Evolutionary conservation across 768 basidiomycete species (phyloP).

Genomic region (Brasilioporus rufonigricans): DNA sequence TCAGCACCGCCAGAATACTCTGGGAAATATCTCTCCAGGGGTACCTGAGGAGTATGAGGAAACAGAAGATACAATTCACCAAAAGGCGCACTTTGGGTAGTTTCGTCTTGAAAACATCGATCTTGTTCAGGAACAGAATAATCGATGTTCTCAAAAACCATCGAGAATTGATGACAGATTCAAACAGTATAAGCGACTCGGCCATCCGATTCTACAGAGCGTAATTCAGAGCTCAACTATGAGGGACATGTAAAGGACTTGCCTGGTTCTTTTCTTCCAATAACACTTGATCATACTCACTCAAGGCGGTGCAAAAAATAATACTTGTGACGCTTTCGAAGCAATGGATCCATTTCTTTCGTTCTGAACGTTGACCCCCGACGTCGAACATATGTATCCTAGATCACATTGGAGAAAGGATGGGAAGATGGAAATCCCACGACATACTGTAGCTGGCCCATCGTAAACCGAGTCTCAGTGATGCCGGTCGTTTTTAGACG

Average conservation of each 20-base stretch:
- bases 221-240: not conserved
- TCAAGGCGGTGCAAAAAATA: conserved; percentile 74
- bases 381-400: conserved; percentile 76
- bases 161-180: conserved; percentile 74
- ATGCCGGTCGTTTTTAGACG: conserved; percentile 89
- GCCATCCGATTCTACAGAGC: conserved; percentile 63
- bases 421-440: fast-evolving
- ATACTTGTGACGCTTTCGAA: conserved; percentile 80
- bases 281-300: conserved; percentile 73
- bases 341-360: conserved; percentile 82
- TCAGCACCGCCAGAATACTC: too few relatives aligned
- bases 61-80: fast-evolving
- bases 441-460: conserved; percentile 62
- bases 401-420: not conserved
- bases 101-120: conserved; percentile 76
- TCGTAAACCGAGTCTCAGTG: conserved; percentile 78
- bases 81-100: conserved; percentile 44
- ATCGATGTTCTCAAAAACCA: conserved; percentile 71
- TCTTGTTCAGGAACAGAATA: conserved; percentile 70
- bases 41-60: conserved; percentile 43
- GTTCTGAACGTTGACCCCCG: conserved; percentile 75
- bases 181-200: conserved; percentile 73
- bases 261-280: conserved; percentile 51
- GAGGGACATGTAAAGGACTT: not conserved
- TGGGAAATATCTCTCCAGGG: conserved; percentile 75